Evolutionary conservation across 768 basidiomycete species (phyloP).

Genomic region (Lactifluus volemus): DNA sequence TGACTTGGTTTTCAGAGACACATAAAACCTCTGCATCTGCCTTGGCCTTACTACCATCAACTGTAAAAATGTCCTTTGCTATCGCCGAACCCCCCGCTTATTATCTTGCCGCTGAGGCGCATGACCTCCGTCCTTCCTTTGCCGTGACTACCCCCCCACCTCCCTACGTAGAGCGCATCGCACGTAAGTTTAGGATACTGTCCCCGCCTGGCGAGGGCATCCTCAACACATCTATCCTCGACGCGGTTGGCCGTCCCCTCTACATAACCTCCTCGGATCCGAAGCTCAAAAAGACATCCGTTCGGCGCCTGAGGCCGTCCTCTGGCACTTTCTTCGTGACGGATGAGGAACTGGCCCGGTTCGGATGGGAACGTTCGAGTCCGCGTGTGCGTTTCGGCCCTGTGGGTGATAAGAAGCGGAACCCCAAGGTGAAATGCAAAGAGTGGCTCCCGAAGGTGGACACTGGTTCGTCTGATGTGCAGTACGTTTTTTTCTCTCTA

Average conservation of each 20-base stretch:
- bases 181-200: conserved; percentile 5
- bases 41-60: not conserved
- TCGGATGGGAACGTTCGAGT: conserved; percentile 13
- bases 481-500: not conserved
- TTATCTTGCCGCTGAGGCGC: not conserved
- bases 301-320: not conserved
- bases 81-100: conserved; percentile 5
- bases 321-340: not conserved
- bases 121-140: not conserved
- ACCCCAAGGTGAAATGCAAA: conserved; percentile 10
- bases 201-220: conserved; percentile 8
- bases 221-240: conserved; percentile 10
- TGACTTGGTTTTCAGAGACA: not conserved
- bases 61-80: not conserved
- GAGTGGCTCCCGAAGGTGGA: conserved; percentile 8
- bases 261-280: conserved; percentile 7
- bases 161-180: conserved; percentile 3
- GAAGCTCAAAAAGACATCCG: conserved; percentile 13
- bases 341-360: not conserved
- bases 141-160: conserved; percentile 3
- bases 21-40: not conserved
- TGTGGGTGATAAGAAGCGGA: not conserved
- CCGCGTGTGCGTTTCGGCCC: conserved; percentile 5
- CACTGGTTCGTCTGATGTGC: not conserved
- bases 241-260: not conserved